Conservation (phyloP, 441 rosid species). For the Croton laevigatus region DNA sequence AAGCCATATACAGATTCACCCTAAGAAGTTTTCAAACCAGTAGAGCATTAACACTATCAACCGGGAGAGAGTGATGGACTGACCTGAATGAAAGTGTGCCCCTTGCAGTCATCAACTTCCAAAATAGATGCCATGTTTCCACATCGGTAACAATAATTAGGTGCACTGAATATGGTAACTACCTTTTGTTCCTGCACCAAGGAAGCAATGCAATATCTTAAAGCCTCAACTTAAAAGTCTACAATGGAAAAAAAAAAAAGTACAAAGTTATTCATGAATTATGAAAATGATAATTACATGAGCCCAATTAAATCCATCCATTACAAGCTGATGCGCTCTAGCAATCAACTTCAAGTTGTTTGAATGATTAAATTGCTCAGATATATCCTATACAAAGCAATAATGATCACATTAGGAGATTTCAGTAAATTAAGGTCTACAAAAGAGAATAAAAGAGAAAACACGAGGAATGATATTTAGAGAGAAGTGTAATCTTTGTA, state of each 20-base stretch:
- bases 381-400: conserved; percentile 61
- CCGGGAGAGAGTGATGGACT: not conserved
- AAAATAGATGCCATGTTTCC: conserved; percentile 97
- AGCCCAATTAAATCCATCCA: conserved; percentile 97
- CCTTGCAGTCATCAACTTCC: conserved; percentile 91
- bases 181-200: conserved; percentile 83
- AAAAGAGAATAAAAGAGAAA: not conserved
- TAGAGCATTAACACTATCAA: not conserved
- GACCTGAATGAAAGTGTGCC: conserved; percentile 91
- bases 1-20: conserved; percentile 17
- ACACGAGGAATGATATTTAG: not conserved
- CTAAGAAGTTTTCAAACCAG: not conserved
- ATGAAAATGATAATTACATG: conserved; percentile 47
- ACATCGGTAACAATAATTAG: conserved; percentile 90
- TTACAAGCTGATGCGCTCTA: conserved; percentile 92
- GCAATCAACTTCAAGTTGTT: conserved; percentile 86
- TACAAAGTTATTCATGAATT: not conserved
- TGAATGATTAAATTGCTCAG: conserved; percentile 89
- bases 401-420: not conserved
- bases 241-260: not conserved
- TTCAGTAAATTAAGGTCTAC: not conserved
- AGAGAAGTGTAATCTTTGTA: not conserved
- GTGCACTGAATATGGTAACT: conserved; percentile 93
- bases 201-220: not conserved
- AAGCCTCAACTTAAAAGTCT: not conserved